Evolutionary conservation across 2,329 filamentous ascomycete species (phyloP).

Genomic region (Cephalotrichum gorgonifer): DNA sequence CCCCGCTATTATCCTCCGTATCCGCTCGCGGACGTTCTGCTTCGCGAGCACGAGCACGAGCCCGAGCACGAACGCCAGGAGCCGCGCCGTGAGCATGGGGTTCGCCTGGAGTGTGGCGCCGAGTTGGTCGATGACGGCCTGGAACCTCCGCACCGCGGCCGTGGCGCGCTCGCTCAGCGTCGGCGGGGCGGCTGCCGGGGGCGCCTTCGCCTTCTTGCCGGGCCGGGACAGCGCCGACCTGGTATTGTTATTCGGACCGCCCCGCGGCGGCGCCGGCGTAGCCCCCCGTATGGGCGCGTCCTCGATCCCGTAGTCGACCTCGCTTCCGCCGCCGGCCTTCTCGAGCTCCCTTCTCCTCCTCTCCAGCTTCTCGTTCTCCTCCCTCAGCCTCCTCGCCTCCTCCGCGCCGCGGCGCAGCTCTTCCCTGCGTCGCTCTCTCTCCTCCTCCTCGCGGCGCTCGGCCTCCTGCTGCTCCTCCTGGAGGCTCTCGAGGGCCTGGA

Average conservation of each 20-base stretch:
- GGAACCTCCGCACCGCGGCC: slow-evolving; percentile 42
- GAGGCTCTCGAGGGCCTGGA: slow-evolving; percentile 73
- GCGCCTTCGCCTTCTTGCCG: slow-evolving; percentile 19
- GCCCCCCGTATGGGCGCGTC: slow-evolving; percentile 30
- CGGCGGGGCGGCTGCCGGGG: slow-evolving; percentile 16
- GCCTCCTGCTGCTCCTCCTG: slow-evolving; percentile 73
- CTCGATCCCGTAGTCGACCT: slow-evolving; percentile 62
- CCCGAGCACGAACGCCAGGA: slow-evolving; percentile 70
- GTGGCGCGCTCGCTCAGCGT: slow-evolving; percentile 37
- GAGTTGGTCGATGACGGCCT: slow-evolving; percentile 39
- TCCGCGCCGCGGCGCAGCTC: slow-evolving; percentile 45
- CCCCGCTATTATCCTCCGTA: slow-evolving; percentile 56
- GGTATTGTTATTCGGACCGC: slow-evolving; percentile 8
- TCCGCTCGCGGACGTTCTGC: slow-evolving; percentile 61
- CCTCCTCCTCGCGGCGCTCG: slow-evolving; percentile 55
- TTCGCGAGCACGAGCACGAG: slow-evolving; percentile 68
- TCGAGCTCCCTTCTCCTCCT: slow-evolving; percentile 39
- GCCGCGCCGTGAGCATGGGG: slow-evolving; percentile 45
- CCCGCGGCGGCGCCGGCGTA: slow-evolving; percentile 12
- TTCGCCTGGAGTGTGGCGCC: slow-evolving; percentile 42
- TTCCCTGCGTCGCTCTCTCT: slow-evolving; percentile 44
- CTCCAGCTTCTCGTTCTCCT: slow-evolving; percentile 50
- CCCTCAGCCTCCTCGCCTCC: slow-evolving; percentile 41
- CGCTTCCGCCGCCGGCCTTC: slow-evolving; percentile 36
- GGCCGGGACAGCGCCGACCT: slow-evolving; percentile 16